Base-by-base conservation (phyloP, 306 rosid genomes). In the Herpetospermum pedunculosum region DNA sequence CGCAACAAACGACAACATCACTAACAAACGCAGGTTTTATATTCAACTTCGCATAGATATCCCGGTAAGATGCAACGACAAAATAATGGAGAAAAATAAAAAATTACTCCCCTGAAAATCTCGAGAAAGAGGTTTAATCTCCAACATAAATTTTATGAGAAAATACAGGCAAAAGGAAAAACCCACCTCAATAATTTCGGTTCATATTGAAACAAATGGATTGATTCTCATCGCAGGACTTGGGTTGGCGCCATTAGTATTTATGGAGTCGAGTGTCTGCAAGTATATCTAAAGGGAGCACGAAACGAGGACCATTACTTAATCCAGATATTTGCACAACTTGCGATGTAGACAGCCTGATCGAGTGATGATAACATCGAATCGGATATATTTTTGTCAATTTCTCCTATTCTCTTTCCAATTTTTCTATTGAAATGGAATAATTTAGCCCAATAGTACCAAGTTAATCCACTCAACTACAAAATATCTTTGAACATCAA, bases 151-250 rank as follows among this genome's bases (percentile, higher is more conserved):
- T 8, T 30, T 32, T 7, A 16, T 7, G 14, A 64, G 21, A 23
- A 40, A 67, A 67, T 2, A 40, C 13, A 18, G 9, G 30, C 1
- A 11, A 40, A 41, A 38, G 19, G 37, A 4, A 40, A 67, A 67
- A 67, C 52, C 72, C 52, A 67, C 72, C 72, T 67, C 32, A 40
- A 67, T n/a, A 63, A n/a, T 63, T 18, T 19, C 37, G 70, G 48
- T 9, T 35, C 16, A 37, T 63, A 63, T 35, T 37, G 70, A 67
- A 37, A 68, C 48, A 68, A 43, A 68, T 67, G 21, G 29, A 41
- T 40, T 0, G 16, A 67, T 65, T 21, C 1, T 21, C 50, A 65
- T 65, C 50, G 72, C 72, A 25, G 50, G 32, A 4, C 2, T 65
- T 67, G 12, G 29, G 3, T 40, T 40, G 47, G 29, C 48, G 70